These are phyloP conservation scores for Quercus lobata DNA, from an alignment of 331 rosid genomes.

Conservation along the genomic window DNA sequence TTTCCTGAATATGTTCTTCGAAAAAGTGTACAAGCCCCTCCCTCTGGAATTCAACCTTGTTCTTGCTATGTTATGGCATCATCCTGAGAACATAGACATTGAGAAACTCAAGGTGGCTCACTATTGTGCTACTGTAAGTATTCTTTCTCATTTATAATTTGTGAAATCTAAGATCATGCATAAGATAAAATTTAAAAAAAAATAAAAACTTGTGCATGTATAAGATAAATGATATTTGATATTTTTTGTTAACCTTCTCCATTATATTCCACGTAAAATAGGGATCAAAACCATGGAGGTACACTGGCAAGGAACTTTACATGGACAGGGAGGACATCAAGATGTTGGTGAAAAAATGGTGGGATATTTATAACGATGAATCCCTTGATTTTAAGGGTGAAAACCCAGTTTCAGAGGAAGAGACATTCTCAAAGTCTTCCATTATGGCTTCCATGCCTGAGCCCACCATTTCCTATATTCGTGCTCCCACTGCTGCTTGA, in stretches of 20 bases:
- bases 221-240: neutral
- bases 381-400: slow-evolving; percentile 47
- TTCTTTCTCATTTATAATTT: neutral
- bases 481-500: slow-evolving; percentile 66
- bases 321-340: slow-evolving; percentile 62
- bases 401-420: slow-evolving; percentile 18
- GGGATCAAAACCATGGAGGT: slow-evolving; percentile 77
- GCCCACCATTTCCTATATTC: slow-evolving; percentile 34
- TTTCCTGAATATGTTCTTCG: slow-evolving; percentile 65
- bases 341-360: slow-evolving; percentile 55
- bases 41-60: slow-evolving; percentile 56
- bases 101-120: slow-evolving; percentile 54
- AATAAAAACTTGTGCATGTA: too few species aligned
- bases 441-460: slow-evolving; percentile 52
- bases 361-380: slow-evolving; percentile 55
- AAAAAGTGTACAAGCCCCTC: slow-evolving; percentile 49
- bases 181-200: too few species aligned
- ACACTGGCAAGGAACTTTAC: slow-evolving; percentile 50
- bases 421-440: slow-evolving; percentile 33
- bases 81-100: slow-evolving; percentile 56
- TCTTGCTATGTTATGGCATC: slow-evolving; percentile 60
- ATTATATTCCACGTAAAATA: neutral
- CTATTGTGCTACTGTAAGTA: slow-evolving; percentile 63
- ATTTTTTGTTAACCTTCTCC: neutral
- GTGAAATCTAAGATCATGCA: too few species aligned